These are phyloP conservation scores for Amanita molliuscula DNA, from an alignment of 768 basidiomycete species.

Conservation along the genomic window DNA sequence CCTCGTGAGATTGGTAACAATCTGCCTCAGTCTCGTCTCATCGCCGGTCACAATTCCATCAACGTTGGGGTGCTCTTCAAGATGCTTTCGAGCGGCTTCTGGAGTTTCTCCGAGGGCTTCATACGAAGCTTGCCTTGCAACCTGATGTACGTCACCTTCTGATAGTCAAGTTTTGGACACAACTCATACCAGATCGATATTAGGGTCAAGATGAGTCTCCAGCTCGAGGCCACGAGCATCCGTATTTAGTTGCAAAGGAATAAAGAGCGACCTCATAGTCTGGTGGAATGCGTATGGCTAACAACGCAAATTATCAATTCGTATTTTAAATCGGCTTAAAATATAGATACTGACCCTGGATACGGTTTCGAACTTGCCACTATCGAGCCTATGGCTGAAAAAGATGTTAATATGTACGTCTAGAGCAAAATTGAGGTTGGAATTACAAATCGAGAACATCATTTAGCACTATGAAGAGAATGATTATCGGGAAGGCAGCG, in stretches of 20 bases:
- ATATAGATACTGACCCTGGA: slow-evolving; percentile 27
- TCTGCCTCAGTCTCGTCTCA: slow-evolving; percentile 71
- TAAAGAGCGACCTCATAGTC: slow-evolving; percentile 64
- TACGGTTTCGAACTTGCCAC: slow-evolving; percentile 70
- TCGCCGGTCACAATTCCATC: slow-evolving; percentile 76
- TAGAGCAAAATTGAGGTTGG: neutral
- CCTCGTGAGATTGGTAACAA: slow-evolving; percentile 81
- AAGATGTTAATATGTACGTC: neutral
- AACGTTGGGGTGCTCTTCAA: slow-evolving; percentile 35
- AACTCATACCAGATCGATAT: slow-evolving; percentile 47
- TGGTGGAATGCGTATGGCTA: slow-evolving; percentile 75
- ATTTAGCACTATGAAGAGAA: slow-evolving; percentile 43
- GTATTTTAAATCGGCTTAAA: neutral
- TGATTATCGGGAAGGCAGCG: slow-evolving; percentile 3
- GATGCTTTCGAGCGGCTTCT: slow-evolving; percentile 27
- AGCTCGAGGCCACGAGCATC: slow-evolving; percentile 59
- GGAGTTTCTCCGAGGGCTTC: slow-evolving; percentile 45
- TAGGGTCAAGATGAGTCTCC: slow-evolving; percentile 55
- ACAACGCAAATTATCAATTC: slow-evolving; percentile 5
- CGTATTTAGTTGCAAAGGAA: slow-evolving; percentile 58
- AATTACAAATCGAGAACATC: slow-evolving; percentile 75
- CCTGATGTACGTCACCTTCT: slow-evolving; percentile 19
- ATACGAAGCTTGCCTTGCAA: slow-evolving; percentile 50
- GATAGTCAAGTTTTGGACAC: neutral
- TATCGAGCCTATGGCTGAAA: slow-evolving; percentile 74